phyloP scores from a whole-genome alignment of 139 green algal species.

The Tetratostichococcus sp. region DNA sequence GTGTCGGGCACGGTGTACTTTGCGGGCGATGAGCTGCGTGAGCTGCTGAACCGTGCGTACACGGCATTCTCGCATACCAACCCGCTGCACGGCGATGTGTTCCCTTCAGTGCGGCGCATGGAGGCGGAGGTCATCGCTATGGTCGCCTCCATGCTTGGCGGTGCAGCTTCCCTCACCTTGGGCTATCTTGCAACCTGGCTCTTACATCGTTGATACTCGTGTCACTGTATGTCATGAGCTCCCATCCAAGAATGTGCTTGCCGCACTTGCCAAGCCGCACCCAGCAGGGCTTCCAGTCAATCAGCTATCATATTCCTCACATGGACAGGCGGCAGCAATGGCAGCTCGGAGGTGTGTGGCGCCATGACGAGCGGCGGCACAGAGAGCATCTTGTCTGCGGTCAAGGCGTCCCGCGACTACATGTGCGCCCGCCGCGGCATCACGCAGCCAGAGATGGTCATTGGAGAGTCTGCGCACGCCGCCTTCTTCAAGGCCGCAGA shows the following conservation, averaged over 20 bases:
- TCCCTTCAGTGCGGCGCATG: constrained; percentile 79
- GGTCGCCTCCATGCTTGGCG: constrained; percentile 64
- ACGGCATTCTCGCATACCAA: constrained; percentile 76
- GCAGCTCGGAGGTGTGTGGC: constrained; percentile 70
- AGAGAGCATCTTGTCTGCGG: constrained; percentile 88
- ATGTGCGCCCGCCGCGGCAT: constrained; percentile 65
- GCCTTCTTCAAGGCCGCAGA: constrained; percentile 91
- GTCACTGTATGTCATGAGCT: too few relatives aligned
- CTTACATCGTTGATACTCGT: too few relatives aligned
- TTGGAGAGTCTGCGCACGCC: constrained; percentile 81
- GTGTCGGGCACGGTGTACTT: constrained; percentile 58
- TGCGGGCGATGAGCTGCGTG: constrained; percentile 34
- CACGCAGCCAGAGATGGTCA: constrained; percentile 78
- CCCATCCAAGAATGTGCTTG: too few relatives aligned
- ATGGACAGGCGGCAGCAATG: constrained; percentile 21
- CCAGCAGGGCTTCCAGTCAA: too few relatives aligned
- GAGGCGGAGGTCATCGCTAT: constrained; percentile 93
- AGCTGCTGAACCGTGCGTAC: constrained; percentile 63
- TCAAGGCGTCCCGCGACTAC: constrained; percentile 84
- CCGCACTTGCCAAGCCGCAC: too few relatives aligned
- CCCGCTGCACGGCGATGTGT: constrained; percentile 88
- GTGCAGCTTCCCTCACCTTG: constrained; percentile 9
- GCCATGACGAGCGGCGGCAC: constrained; percentile 89
- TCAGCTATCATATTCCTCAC: too few relatives aligned
- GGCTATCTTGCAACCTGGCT: too few relatives aligned